A percentile compares a stretch with the other conserved stretches of the same genome.
Evolutionary conservation across 2,329 filamentous ascomycete species (phyloP).

Genomic region (Cytospora chrysosperma): DNA sequence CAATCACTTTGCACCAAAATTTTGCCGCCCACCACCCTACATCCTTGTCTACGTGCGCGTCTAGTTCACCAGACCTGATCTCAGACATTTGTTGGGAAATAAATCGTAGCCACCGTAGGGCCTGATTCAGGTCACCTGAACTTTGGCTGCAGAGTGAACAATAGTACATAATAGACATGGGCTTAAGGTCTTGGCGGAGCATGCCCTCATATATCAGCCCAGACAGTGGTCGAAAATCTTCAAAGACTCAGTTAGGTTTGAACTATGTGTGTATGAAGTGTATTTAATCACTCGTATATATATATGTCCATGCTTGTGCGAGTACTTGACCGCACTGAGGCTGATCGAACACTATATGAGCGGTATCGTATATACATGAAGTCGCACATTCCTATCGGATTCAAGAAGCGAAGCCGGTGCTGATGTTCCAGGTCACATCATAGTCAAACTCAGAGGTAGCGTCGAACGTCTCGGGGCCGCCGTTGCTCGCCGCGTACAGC

Average conservation of each 20-base stretch:
- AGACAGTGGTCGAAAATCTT: background rate
- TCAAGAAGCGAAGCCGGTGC: constrained; percentile 42
- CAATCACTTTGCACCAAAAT: background rate
- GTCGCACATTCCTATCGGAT: background rate
- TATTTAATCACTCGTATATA: background rate
- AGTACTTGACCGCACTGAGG: background rate
- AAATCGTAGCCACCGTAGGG: background rate
- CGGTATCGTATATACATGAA: background rate
- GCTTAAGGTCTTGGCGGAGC: background rate
- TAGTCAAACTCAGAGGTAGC: constrained; percentile 46
- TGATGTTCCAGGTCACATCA: constrained; percentile 53
- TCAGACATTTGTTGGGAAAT: background rate
- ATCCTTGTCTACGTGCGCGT: background rate
- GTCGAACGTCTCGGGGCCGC: constrained; percentile 57
- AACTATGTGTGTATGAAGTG: background rate
- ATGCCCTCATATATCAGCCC: background rate
- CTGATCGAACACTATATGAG: background rate
- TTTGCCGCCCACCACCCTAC: background rate
- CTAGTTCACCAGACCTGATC: background rate
- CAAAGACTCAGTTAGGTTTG: too few relatives aligned
- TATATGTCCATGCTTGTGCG: background rate
- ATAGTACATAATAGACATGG: background rate
- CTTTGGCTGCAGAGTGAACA: background rate
- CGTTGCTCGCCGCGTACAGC: constrained; percentile 51
- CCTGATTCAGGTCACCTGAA: too few relatives aligned